Base-by-base conservation (phyloP, 2,329 filamentous ascomycete genomes). In the Pestalotiopsis sp. region DNA sequence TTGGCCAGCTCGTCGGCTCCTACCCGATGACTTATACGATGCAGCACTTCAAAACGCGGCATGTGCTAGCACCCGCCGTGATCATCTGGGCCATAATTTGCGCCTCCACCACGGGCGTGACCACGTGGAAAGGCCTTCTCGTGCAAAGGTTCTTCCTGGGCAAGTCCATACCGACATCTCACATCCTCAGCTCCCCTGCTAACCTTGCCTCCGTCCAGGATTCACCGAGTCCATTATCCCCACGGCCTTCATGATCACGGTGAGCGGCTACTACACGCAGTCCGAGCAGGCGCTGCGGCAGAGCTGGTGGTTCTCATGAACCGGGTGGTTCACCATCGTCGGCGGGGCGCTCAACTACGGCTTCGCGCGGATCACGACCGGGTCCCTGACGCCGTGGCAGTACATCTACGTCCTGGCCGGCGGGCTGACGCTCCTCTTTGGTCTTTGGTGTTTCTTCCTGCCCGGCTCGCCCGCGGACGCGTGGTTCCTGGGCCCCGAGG, bases 11-110 rank as follows among this genome's bases (percentile, higher is more conserved):
- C 1, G 88, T 86, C 0, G 92, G 92, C 0, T 81, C 92, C 3
- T 94, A 93, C 70, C 92, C 91, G 1, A 89, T 93, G 86, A 90
- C 90, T 0, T 92, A 91, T 68, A 81, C 87, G 0, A 81, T 93
- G 1, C 92, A 94, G 77, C 86, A 87, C 22, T 92, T 93, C 80
- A 82, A 88, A 68, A 83, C 88, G 1, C 86, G 89, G n/a, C 83
- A 85, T 60, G 86, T 91, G 1, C 84, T 94, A 2, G 90, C 91
- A 11, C 81, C 74, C 13, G 81, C 89, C 1, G 89, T 92, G 2
- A 78, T 92, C 63, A 65, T 91, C 6, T 94, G 92, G 92, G 84
- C 89, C 0, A 77, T 84, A 6, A 82, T 91, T 3, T 93, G 91
- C 77, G 89, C 91, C 81, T 81, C 88, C 17, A 93, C 91, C 0